Conservation (phyloP, 108 stramenopile species). For the Parietichytrium sp. region DNA sequence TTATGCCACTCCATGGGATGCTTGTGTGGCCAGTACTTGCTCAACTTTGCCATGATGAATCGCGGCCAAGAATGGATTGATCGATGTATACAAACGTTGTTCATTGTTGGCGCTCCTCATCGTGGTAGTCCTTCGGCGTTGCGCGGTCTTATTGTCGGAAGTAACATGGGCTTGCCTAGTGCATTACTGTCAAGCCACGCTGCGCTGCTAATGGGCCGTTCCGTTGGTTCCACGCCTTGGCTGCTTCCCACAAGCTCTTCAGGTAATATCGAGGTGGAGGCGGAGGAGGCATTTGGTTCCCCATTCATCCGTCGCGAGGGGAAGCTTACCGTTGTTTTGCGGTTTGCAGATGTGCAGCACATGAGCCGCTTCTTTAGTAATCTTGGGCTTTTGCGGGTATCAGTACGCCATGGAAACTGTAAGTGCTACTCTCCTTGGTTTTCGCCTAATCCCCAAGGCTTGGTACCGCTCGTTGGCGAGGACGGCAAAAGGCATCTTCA, state of each 20-base stretch:
- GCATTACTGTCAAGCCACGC: conserved; percentile 64
- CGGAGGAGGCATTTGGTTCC: neutral
- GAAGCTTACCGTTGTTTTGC: conserved; percentile 38
- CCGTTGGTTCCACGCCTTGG: conserved; percentile 64
- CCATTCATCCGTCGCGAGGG: conserved; percentile 47
- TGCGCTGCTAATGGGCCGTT: conserved; percentile 55
- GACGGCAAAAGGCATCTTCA: neutral
- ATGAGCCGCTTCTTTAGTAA: neutral
- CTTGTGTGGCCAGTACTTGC: conserved; percentile 51
- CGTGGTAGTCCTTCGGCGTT: conserved; percentile 62
- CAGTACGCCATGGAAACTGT: neutral
- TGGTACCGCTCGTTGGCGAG: neutral
- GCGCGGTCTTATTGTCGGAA: conserved; percentile 56
- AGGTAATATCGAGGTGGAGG: neutral
- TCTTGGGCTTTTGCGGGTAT: neutral
- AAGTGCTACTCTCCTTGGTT: neutral
- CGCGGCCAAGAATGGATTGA: conserved; percentile 63
- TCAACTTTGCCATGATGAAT: conserved; percentile 46
- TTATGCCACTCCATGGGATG: conserved; percentile 54
- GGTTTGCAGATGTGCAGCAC: conserved; percentile 16
- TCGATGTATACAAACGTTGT: conserved; percentile 60
- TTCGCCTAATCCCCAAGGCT: neutral
- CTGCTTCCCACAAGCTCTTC: conserved; percentile 55
- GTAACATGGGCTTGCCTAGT: conserved; percentile 63
- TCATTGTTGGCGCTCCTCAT: conserved; percentile 69